These are phyloP conservation scores for Schizonepeta tenuifolia DNA, from an alignment of 257 asterid species.

Conservation along the genomic window DNA sequence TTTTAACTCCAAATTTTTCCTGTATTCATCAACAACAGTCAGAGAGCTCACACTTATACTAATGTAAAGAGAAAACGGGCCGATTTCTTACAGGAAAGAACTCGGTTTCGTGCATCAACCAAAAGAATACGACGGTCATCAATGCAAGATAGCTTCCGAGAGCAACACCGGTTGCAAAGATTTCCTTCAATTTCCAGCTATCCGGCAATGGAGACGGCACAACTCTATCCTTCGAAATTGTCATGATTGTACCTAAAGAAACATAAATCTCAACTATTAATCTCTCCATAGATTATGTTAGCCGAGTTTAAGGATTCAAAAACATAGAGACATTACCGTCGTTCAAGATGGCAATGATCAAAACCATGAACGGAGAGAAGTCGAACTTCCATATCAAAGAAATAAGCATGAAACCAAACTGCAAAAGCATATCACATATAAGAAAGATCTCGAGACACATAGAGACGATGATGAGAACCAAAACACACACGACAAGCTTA, in stretches of 20 bases:
- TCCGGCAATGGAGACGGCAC: slow-evolving; percentile 94
- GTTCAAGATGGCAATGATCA: slow-evolving; percentile 91
- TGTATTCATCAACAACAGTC: slow-evolving; percentile 28
- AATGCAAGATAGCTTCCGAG: slow-evolving; percentile 86
- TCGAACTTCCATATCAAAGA: slow-evolving; percentile 94
- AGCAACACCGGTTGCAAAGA: slow-evolving; percentile 80
- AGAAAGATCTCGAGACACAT: neutral
- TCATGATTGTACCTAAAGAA: slow-evolving; percentile 85
- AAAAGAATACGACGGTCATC: slow-evolving; percentile 93
- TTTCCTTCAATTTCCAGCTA: slow-evolving; percentile 93
- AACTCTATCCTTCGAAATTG: slow-evolving; percentile 94
- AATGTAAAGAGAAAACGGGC: neutral
- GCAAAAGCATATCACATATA: slow-evolving; percentile 35
- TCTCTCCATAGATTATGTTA: neutral
- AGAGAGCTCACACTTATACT: neutral
- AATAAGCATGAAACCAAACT: slow-evolving; percentile 91
- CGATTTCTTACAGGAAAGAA: slow-evolving; percentile 69
- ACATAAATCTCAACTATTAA: neutral
- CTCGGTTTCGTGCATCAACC: slow-evolving; percentile 64
- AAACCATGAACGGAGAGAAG: slow-evolving; percentile 93
- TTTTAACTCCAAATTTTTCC: slow-evolving; percentile 76
- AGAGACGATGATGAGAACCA: neutral
- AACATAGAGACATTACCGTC: slow-evolving; percentile 56
- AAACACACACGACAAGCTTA: slow-evolving; percentile 34
- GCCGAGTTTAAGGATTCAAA: neutral